Evolutionary conservation across 202 grass and related monocot genomes (phyloP), one percentile per base, ranked within the genome.

Genomic region (Zoysia matrella): DNA sequence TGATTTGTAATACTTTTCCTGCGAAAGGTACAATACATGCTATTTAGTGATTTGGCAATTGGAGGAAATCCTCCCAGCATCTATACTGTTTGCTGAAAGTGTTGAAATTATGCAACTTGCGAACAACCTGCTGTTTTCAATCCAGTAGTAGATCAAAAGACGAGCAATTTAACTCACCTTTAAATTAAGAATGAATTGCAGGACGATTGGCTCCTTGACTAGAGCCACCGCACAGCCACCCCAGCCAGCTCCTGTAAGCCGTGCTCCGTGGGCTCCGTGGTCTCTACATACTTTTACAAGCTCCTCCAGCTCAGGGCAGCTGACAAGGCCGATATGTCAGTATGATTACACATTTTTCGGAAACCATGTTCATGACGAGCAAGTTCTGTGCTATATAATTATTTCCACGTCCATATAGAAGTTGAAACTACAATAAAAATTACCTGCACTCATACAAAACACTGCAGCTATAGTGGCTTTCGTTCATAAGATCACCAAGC

Each of bases 381-480:
- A 18, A 15, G 5, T 61, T 8, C 3, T 10, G 4, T 30, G 49
- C 7, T 41, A 47, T 44, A 60, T 40, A 40, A 2, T 60, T 60
- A 80, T 44, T 49, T 12, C 44, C 30, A 66, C 7, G 42, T 2
- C 6, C 4, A 16, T 52, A 65, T 56, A 50, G 8, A 15, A 69
- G 18, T 63, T 15, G 61, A 61, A 2, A 44, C 1, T 10, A 18
- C 15, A 80, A 16, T 43, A 18, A 56, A 74, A 57, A 49, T 72
- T 86, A 99, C 92, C 96, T 99, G 89, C 96, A 99, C 52, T 99
- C 92, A n/a, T 99, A 99, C 7, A 99, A 83, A 52, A 95, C 89
- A 57, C 92, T 99, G 78, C 96, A 99, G 74, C 96, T 99, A 36
- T 93, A 76, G 69, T 95, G 96, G 73, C 90, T 95, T 72, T 95